A percentile compares a stretch with the other conserved stretches of the same genome.
These are phyloP conservation scores for Suhomyces canberraensis DNA, from an alignment of 805 yeast genomes.

Conservation along the genomic window DNA sequence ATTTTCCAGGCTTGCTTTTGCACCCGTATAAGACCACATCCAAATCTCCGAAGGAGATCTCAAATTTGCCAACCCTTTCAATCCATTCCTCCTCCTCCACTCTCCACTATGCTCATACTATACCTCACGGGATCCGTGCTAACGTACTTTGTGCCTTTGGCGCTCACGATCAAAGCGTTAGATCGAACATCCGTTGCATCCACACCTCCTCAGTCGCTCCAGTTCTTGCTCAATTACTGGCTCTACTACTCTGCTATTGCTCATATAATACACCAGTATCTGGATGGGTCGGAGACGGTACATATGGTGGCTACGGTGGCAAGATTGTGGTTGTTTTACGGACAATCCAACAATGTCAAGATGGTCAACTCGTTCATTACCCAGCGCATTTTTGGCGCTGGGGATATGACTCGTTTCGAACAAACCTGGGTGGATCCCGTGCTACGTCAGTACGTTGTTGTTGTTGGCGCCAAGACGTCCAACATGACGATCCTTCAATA, in stretches of 20 bases:
- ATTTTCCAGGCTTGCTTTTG: not conserved
- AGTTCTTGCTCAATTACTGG: conserved; percentile 15
- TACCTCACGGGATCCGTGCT: not conserved
- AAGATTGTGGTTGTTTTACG: conserved; percentile 13
- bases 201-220: conserved; percentile 6
- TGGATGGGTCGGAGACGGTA: not conserved
- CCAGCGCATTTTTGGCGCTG: conserved; percentile 3
- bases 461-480: not conserved
- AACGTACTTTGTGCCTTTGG: conserved; percentile 11
- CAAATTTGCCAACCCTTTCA: too few species aligned
- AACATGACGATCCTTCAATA: conserved; percentile 1
- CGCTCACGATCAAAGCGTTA: conserved; percentile 10
- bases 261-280: not conserved
- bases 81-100: not conserved
- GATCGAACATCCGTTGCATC: conserved; percentile 1
- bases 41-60: not conserved
- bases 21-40: not conserved
- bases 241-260: conserved; percentile 10
- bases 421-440: conserved; percentile 4
- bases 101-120: not conserved
- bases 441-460: conserved; percentile 4
- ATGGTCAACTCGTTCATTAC: conserved; percentile 7
- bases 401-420: conserved; percentile 5
- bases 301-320: not conserved
- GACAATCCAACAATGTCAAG: conserved; percentile 8